Percentiles rank a stretch among this genome's conserved stretches.
phyloP scores from a whole-genome alignment of 2,329 filamentous ascomycete genomes.

The Aspergillus texensis region DNA sequence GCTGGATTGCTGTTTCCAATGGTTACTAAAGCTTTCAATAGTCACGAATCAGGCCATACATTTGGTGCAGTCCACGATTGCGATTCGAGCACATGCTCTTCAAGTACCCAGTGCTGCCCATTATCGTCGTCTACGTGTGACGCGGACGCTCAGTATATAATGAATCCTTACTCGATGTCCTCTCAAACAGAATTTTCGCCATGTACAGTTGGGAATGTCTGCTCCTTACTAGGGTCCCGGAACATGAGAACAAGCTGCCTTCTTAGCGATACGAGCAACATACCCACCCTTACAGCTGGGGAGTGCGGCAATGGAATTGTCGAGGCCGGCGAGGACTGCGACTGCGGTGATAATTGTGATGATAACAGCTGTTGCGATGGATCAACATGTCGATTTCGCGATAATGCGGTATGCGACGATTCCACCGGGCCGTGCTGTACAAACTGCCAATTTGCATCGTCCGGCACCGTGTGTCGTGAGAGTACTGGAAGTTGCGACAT shows the following conservation, averaged over 20 bases:
- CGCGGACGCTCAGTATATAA: conserved; percentile 70
- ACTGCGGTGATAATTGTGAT: conserved; percentile 66
- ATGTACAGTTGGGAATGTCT: conserved; percentile 87
- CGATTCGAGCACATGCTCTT: conserved; percentile 58
- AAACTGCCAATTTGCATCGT: conserved; percentile 12
- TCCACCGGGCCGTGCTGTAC: conserved; percentile 12
- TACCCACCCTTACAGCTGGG: conserved; percentile 51
- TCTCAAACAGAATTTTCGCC: conserved; percentile 77
- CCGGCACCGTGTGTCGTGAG: conserved; percentile 12
- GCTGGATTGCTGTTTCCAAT: background rate
- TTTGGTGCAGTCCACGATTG: conserved; percentile 73
- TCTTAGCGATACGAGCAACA: conserved; percentile 52
- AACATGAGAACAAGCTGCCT: conserved; percentile 73
- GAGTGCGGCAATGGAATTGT: conserved; percentile 89
- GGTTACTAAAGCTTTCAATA: background rate
- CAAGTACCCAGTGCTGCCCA: conserved; percentile 71
- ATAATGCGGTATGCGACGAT: conserved; percentile 16
- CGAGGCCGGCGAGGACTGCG: conserved; percentile 84
- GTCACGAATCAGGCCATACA: conserved; percentile 86
- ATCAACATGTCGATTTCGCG: conserved; percentile 20
- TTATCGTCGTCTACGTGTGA: conserved; percentile 67
- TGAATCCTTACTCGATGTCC: conserved; percentile 54
- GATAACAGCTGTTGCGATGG: conserved; percentile 23
- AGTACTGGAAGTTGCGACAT: conserved; percentile 11
- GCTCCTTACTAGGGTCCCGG: conserved; percentile 72